Percentiles rank a stretch among this genome's conserved stretches.
Conservation (phyloP, 2,329 filamentous ascomycete genomes). For the Ophiognomonia clavigignenti-juglandacearum region DNA sequence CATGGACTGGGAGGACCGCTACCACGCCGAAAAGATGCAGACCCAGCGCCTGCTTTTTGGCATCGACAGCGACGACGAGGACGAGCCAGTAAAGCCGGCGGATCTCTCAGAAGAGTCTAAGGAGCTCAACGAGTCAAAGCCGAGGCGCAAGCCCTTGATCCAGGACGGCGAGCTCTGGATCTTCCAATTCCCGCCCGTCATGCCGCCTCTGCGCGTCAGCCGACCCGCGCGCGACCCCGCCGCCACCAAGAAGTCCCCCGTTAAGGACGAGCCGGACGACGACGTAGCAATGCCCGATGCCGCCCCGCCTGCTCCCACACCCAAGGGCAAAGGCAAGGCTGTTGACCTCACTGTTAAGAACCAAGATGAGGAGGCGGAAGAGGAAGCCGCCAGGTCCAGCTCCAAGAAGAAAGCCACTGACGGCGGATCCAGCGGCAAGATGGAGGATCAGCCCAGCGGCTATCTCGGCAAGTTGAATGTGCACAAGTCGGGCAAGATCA, state of each 20-base stretch:
- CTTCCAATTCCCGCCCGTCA: slow-evolving; percentile 60
- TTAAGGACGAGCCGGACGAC: slow-evolving; percentile 38
- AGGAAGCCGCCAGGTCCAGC: slow-evolving; percentile 26
- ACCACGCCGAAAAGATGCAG: slow-evolving; percentile 28
- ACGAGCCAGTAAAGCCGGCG: too few relatives aligned
- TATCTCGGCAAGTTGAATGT: slow-evolving; percentile 56
- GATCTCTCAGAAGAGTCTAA: slow-evolving; percentile 2
- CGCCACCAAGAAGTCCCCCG: slow-evolving; percentile 18
- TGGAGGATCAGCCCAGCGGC: slow-evolving; percentile 40
- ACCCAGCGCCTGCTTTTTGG: slow-evolving; percentile 26
- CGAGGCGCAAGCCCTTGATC: slow-evolving; percentile 20
- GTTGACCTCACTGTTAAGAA: slow-evolving; percentile 34
- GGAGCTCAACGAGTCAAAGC: slow-evolving; percentile 6
- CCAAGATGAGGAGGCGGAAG: slow-evolving; percentile 20
- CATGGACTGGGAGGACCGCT: slow-evolving; percentile 24
- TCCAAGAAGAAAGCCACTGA: slow-evolving; percentile 24
- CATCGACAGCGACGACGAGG: slow-evolving; percentile 16
- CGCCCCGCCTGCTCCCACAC: slow-evolving; percentile 19
- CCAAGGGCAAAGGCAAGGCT: slow-evolving; percentile 19
- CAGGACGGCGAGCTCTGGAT: slow-evolving; percentile 55
- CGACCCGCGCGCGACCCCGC: slow-evolving; percentile 17
- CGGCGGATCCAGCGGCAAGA: slow-evolving; percentile 24
- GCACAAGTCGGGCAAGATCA: slow-evolving; percentile 56
- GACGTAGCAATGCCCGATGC: slow-evolving; percentile 34
- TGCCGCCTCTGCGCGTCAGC: slow-evolving; percentile 45